These are phyloP conservation scores for Davidsoniella virescens DNA, from an alignment of 2,329 filamentous ascomycete species.

Conservation along the genomic window DNA sequence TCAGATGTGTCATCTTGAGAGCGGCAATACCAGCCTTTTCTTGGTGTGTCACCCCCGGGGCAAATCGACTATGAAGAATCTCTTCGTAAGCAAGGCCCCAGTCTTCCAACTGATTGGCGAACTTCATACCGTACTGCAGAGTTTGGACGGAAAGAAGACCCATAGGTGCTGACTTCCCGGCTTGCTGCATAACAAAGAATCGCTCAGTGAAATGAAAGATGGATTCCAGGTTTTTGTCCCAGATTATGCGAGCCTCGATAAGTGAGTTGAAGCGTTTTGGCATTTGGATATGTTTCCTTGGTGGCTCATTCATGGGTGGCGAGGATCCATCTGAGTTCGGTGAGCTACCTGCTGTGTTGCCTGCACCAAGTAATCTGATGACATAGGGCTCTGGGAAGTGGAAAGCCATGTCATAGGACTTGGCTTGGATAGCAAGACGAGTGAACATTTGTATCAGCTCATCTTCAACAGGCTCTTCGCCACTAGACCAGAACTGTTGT, in stretches of 20 bases:
- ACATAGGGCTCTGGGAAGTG: conserved; percentile 48
- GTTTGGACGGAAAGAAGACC: conserved; percentile 34
- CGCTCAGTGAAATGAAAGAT: conserved; percentile 43
- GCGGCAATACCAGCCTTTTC: conserved; percentile 44
- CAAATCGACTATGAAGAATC: conserved; percentile 33
- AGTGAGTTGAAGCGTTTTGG: conserved; percentile 32
- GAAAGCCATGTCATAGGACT: conserved; percentile 53
- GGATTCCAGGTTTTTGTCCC: conserved; percentile 39
- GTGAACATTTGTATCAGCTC: conserved; percentile 49
- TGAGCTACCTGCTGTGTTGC: neutral
- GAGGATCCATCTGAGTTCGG: neutral
- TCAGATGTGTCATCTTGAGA: conserved; percentile 46
- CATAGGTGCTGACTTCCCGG: conserved; percentile 33
- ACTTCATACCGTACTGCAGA: conserved; percentile 30
- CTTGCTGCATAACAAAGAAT: conserved; percentile 27
- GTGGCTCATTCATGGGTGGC: neutral
- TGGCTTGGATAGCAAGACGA: conserved; percentile 46
- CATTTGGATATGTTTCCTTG: conserved; percentile 14
- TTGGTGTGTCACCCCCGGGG: conserved; percentile 33
- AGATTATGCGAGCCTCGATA: conserved; percentile 38
- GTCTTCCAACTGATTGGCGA: conserved; percentile 33
- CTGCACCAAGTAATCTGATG: conserved; percentile 26
- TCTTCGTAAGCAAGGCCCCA: conserved; percentile 42
- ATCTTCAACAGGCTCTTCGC: conserved; percentile 35
- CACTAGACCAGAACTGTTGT: conserved; percentile 4